These are phyloP conservation scores for Aspergillus novofumigatus DNA, from an alignment of 2,329 filamentous ascomycete genomes.

Conservation along the genomic window DNA sequence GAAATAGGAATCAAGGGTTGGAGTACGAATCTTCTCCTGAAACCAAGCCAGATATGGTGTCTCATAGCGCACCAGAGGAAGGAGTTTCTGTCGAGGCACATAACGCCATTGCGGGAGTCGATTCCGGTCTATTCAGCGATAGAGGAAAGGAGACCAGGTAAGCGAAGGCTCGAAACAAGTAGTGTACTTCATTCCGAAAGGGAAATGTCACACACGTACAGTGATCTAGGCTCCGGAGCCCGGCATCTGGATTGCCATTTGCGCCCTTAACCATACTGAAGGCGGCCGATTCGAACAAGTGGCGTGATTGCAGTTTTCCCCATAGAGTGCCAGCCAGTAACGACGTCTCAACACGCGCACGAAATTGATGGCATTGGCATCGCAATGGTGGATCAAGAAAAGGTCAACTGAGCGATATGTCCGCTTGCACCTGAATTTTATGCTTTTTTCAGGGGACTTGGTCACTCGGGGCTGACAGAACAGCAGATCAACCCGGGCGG, in stretches of 20 bases:
- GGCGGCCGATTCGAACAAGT: slow-evolving; percentile 17
- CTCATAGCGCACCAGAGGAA: slow-evolving; percentile 89
- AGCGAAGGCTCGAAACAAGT: background rate
- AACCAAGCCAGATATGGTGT: slow-evolving; percentile 88
- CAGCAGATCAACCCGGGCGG: background rate
- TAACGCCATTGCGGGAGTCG: slow-evolving; percentile 88
- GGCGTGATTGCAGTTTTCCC: slow-evolving; percentile 12
- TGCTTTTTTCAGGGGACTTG: background rate
- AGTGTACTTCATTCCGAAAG: background rate
- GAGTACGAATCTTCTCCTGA: slow-evolving; percentile 75
- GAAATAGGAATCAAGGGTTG: slow-evolving; percentile 90
- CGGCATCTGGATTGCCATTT: slow-evolving; percentile 53
- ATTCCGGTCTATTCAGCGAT: slow-evolving; percentile 62
- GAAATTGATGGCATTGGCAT: background rate
- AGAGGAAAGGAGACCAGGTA: slow-evolving; percentile 10
- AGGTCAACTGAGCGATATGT: background rate
- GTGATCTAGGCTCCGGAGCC: slow-evolving; percentile 74
- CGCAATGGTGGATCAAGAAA: background rate
- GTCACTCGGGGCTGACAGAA: background rate
- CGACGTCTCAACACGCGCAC: background rate
- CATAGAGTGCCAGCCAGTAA: slow-evolving; percentile 17
- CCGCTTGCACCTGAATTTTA: background rate
- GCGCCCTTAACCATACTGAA: slow-evolving; percentile 36
- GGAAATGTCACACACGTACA: slow-evolving; percentile 43
- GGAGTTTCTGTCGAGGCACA: slow-evolving; percentile 69